Conservation (phyloP, 2,329 filamentous ascomycete species). For the Fonsecaea monophora region DNA sequence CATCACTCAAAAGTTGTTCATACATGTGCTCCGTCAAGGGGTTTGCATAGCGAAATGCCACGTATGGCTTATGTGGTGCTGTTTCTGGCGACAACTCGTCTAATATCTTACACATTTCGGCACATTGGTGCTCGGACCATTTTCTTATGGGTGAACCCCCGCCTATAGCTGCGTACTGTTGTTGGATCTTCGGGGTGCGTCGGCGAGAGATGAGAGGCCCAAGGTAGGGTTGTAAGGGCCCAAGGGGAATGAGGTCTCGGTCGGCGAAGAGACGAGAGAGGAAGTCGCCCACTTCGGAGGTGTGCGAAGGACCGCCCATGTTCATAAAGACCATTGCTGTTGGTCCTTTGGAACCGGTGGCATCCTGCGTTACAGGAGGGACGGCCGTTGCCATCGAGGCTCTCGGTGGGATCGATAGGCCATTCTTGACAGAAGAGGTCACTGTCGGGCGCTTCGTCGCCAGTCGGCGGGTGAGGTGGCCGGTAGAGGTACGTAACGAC, state of each 20-base stretch:
- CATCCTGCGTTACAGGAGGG: conserved; percentile 81
- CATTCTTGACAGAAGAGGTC: conserved; percentile 6
- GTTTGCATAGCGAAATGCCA: conserved; percentile 93
- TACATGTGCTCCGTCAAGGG: conserved; percentile 97
- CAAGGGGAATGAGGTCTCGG: conserved; percentile 92
- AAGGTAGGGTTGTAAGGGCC: conserved; percentile 86
- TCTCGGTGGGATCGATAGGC: conserved; percentile 29
- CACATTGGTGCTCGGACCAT: conserved; percentile 94
- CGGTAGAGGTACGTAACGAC: conserved; percentile 28
- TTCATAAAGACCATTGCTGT: conserved; percentile 99
- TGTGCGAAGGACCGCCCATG: conserved; percentile 94
- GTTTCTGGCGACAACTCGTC: conserved; percentile 91
- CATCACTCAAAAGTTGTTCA: conserved; percentile 78
- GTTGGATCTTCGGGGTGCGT: conserved; percentile 92
- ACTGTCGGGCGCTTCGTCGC: conserved; percentile 12
- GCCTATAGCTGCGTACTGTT: conserved; percentile 94
- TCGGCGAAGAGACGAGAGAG: conserved; percentile 91
- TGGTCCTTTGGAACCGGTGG: conserved; percentile 73
- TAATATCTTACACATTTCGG: conserved; percentile 96
- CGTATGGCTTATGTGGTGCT: conserved; percentile 95
- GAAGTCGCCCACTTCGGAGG: conserved; percentile 86
- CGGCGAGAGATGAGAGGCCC: conserved; percentile 85
- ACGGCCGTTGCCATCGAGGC: conserved; percentile 64
- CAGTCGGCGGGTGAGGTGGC: conserved; percentile 25
- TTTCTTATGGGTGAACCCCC: conserved; percentile 97